phyloP scores from a whole-genome alignment of 2,329 filamentous ascomycete species.

The Colletotrichum sp. region DNA sequence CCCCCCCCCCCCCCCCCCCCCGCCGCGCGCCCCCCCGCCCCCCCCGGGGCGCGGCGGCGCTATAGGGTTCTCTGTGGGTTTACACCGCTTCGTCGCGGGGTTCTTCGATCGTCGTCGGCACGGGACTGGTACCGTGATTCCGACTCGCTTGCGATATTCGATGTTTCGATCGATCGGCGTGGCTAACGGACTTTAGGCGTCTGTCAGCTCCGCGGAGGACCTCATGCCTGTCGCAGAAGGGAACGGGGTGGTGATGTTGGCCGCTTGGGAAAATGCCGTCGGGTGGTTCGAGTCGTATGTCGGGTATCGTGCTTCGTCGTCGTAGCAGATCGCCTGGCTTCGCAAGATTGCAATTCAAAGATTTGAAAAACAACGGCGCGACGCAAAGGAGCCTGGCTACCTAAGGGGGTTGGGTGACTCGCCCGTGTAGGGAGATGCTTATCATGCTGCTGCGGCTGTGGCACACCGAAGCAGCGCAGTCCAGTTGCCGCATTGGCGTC shows the following conservation, averaged over 20 bases:
- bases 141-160: neutral
- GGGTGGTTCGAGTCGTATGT: neutral
- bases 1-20: too few relatives aligned
- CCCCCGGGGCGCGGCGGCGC: too few relatives aligned
- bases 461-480: neutral
- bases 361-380: neutral
- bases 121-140: neutral
- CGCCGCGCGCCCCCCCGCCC: too few relatives aligned
- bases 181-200: neutral
- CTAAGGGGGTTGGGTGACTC: constrained; percentile 13
- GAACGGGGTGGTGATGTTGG: neutral
- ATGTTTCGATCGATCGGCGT: neutral
- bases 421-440: constrained; percentile 9
- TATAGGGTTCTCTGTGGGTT: neutral
- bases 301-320: neutral
- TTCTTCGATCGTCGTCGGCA: neutral
- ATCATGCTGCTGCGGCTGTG: constrained; percentile 9
- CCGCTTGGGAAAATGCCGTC: neutral
- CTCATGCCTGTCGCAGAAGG: constrained; percentile 12
- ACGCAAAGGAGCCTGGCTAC: neutral
- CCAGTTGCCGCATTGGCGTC: constrained; percentile 15
- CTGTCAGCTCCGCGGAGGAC: neutral
- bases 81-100: neutral
- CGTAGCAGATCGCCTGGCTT: neutral
- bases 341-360: neutral